phyloP scores from a whole-genome alignment of 2,329 filamentous ascomycete species.

The Lasiodiplodia sp. region DNA sequence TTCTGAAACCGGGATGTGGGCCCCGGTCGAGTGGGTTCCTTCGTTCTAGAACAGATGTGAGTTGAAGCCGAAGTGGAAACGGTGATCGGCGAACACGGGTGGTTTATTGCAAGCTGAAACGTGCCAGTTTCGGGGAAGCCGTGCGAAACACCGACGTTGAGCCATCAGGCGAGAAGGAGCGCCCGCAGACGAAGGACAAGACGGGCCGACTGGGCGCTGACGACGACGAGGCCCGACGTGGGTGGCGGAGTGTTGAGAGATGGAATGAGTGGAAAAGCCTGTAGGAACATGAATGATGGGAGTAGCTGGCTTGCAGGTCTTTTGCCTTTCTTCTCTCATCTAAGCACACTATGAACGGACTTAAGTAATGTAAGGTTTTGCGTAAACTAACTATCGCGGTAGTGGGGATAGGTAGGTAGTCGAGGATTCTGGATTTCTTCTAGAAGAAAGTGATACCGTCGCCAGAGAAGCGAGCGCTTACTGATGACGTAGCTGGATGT shows the following conservation, averaged over 20 bases:
- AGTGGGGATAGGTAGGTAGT: too few relatives aligned
- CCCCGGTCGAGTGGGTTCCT: background rate
- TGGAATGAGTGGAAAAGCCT: background rate
- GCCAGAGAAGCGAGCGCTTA: too few relatives aligned
- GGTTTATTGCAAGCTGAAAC: background rate
- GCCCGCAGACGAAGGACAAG: background rate
- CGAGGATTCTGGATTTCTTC: too few relatives aligned
- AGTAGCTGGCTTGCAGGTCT: too few relatives aligned
- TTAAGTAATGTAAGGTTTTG: too few relatives aligned
- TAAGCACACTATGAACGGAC: too few relatives aligned
- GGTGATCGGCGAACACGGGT: constrained; percentile 2
- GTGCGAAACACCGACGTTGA: background rate
- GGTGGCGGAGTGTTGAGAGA: background rate
- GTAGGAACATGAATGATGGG: too few relatives aligned
- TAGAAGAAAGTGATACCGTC: too few relatives aligned
- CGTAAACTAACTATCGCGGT: too few relatives aligned
- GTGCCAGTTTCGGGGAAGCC: background rate
- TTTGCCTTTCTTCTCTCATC: too few relatives aligned
- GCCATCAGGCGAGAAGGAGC: background rate
- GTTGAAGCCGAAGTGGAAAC: background rate
- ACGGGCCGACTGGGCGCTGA: background rate
- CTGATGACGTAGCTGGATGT: too few relatives aligned
- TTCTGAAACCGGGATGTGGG: constrained; percentile 5
- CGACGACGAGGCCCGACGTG: background rate
- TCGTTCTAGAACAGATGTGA: background rate